Evolutionary conservation across 2,329 filamentous ascomycete genomes (phyloP).

Genomic region (Conoideocrella luteorostrata): DNA sequence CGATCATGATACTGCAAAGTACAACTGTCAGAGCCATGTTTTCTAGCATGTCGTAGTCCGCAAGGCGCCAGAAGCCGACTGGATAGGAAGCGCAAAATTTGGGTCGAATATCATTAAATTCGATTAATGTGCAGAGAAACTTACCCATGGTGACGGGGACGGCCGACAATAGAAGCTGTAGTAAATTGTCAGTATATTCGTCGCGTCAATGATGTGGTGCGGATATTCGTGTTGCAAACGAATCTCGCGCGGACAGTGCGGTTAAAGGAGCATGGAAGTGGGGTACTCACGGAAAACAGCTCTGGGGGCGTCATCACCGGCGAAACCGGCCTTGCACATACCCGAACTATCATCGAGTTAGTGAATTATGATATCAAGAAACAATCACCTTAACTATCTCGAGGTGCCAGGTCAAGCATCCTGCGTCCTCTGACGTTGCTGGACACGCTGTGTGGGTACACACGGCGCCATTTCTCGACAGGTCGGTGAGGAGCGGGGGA

Average conservation of each 20-base stretch:
- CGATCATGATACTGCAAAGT: conserved; percentile 90
- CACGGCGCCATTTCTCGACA: conserved; percentile 13
- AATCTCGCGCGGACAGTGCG: no score
- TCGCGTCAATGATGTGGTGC: neutral
- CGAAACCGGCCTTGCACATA: conserved; percentile 99
- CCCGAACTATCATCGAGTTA: conserved; percentile 70
- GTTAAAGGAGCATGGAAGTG: conserved; percentile 28
- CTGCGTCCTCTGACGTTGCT: neutral
- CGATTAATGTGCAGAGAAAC: conserved; percentile 20
- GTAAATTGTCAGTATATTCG: conserved; percentile 28
- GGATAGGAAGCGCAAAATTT: neutral
- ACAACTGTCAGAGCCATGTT: conserved; percentile 10
- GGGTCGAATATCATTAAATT: neutral
- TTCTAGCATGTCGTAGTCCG: neutral
- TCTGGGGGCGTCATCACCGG: conserved; percentile 99
- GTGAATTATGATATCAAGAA: conserved; percentile 16
- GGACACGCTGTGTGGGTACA: conserved; percentile 7
- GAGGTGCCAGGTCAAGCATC: neutral
- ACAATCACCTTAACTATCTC: neutral
- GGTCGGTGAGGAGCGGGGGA: conserved; percentile 29
- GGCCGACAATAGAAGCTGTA: conserved; percentile 96
- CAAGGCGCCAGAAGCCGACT: neutral
- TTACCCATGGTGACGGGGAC: conserved; percentile 99
- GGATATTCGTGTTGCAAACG: no score
- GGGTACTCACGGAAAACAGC: conserved; percentile 95